These are phyloP conservation scores for Malus hybrid DNA, from an alignment of 331 rosid genomes.

Conservation along the genomic window DNA sequence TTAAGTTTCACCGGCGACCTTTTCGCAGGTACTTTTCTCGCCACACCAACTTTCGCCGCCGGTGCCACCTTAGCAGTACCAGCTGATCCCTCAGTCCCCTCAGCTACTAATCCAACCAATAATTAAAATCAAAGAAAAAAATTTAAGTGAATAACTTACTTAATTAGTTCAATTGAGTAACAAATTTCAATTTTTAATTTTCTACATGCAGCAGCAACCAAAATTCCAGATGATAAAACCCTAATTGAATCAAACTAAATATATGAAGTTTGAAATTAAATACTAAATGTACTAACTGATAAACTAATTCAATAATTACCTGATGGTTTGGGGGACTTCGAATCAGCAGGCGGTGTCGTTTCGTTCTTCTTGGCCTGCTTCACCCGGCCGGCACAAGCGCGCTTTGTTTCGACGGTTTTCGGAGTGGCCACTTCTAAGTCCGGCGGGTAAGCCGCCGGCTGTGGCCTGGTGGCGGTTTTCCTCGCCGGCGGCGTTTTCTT, in stretches of 20 bases:
- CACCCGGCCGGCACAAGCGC: slow-evolving; percentile 24
- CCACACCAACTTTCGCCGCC: slow-evolving; percentile 13
- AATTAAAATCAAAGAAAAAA: neutral
- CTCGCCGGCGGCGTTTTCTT: slow-evolving; percentile 45
- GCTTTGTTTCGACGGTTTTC: slow-evolving; percentile 23
- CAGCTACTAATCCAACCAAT: slow-evolving; percentile 10
- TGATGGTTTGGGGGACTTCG: slow-evolving; percentile 23
- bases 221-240: neutral
- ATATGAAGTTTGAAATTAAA: neutral
- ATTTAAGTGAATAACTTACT: neutral
- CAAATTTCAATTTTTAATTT: neutral
- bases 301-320: slow-evolving; percentile 17
- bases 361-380: slow-evolving; percentile 38
- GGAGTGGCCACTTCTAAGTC: slow-evolving; percentile 1
- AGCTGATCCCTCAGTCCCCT: slow-evolving; percentile 18
- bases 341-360: slow-evolving; percentile 21
- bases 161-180: neutral
- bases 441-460: neutral
- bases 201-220: neutral
- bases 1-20: slow-evolving; percentile 27
- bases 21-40: slow-evolving; percentile 21
- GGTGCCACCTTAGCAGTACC: slow-evolving; percentile 15
- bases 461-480: slow-evolving; percentile 38
- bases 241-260: neutral
- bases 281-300: neutral